Evolutionary conservation across 192 early-diverging fungal genomes (phyloP).

Genomic region (Mortierella hygrophila): DNA sequence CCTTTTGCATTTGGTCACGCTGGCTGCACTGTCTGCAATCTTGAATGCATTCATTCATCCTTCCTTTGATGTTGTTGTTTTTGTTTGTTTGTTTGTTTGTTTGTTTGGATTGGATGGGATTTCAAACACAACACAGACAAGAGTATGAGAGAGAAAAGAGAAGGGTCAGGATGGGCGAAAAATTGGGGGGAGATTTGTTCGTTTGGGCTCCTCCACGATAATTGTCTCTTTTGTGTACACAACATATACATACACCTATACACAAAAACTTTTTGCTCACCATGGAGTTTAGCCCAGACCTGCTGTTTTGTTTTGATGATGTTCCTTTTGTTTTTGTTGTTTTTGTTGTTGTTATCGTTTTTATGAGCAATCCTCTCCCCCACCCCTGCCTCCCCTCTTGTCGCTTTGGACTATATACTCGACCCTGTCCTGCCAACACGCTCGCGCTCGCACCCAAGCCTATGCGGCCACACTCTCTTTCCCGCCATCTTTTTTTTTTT

Average conservation of each 20-base stretch:
- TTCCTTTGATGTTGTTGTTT: background rate
- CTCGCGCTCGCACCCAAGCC: background rate
- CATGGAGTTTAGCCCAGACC: background rate
- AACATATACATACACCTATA: background rate
- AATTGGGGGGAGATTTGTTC: slow-evolving; percentile 14
- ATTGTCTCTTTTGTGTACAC: background rate
- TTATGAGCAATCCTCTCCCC: background rate
- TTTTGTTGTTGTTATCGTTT: background rate
- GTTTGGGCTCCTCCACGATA: slow-evolving; percentile 6
- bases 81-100: background rate
- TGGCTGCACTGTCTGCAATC: slow-evolving; percentile 13
- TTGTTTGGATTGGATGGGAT: background rate
- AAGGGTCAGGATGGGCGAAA: background rate
- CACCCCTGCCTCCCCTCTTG: background rate
- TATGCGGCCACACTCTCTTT: background rate
- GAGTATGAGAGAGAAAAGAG: background rate
- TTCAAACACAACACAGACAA: background rate
- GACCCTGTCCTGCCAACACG: background rate
- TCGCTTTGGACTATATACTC: background rate
- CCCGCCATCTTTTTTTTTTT: background rate
- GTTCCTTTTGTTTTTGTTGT: background rate
- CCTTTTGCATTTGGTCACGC: slow-evolving; percentile 12
- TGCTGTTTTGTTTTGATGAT: background rate
- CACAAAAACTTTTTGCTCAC: background rate
- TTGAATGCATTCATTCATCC: background rate